phyloP scores from a whole-genome alignment of 305 asterid genomes.

The Fraxinus angustifolia region DNA sequence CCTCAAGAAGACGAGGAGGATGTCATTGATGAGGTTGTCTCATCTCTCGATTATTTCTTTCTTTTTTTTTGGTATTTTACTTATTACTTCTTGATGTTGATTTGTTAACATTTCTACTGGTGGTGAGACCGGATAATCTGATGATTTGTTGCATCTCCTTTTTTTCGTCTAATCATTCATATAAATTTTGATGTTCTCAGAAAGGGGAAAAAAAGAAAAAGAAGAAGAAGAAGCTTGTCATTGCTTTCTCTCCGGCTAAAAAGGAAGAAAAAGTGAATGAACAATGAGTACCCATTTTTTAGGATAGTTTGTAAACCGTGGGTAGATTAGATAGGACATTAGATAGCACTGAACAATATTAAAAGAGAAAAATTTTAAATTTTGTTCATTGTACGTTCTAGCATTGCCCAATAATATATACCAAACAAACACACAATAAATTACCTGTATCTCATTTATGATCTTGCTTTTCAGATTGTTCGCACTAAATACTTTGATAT shows the following conservation, averaged over 20 bases:
- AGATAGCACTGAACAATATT: neutral
- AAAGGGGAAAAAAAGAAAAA: too few species aligned
- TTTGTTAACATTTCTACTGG: neutral
- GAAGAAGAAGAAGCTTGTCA: neutral
- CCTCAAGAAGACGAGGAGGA: slow-evolving; percentile 41
- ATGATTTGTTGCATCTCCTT: neutral
- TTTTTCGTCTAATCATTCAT: neutral
- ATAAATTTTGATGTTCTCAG: neutral
- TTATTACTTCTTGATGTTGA: neutral
- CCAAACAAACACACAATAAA: neutral
- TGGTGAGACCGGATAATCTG: neutral
- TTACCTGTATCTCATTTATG: neutral
- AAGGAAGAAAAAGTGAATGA: neutral
- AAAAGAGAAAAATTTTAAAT: neutral
- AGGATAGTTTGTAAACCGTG: neutral
- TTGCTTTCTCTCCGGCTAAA: neutral
- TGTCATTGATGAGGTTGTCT: slow-evolving; percentile 48
- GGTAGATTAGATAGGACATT: neutral
- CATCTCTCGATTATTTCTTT: slow-evolving; percentile 7
- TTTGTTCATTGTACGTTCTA: neutral
- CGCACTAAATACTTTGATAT: slow-evolving; percentile 86
- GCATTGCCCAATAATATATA: neutral
- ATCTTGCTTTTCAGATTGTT: slow-evolving; percentile 51
- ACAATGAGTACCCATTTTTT: neutral
- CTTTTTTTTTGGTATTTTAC: neutral